Base-by-base conservation (phyloP, 1,284 basidiomycete genomes). In the Ceratobasidium sp. region DNA sequence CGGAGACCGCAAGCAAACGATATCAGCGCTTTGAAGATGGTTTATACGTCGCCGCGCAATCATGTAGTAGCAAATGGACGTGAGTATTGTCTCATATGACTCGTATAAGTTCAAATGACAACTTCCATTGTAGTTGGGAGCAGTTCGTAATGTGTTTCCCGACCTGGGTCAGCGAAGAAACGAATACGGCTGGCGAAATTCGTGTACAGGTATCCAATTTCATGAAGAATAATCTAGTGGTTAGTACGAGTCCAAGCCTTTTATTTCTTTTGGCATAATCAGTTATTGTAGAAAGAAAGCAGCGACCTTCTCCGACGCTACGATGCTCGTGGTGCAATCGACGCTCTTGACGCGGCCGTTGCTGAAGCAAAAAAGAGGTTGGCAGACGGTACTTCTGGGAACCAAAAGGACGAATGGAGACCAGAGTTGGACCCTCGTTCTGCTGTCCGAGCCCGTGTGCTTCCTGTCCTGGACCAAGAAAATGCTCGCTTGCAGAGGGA, bases 361-460 rank as follows among this genome's bases (percentile, higher is more conserved):
- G 62, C 53, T 30, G 73, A 74, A 28, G 73, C 63, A 42, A 74
- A 70, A 38, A 62, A 66, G 28, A 59, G 73, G 23, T 40, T 38
- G 28, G 58, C 63, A 23, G 44, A 66, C 11, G 72, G 71, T 11
- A 51, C 36, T 14, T 4, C 62, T 33, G 63, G 49, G 12, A 51
- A 60, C 28, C 64, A 67, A 25, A 72, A 72, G 58, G 73, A 74
- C 38, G 71, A 72, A 36, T 74, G 73, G 73, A 72, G 33, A 28
- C 46, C 64, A 23, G 66, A 66, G 25, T 40, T 74, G n/a, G 71
- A 74, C 48, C 73, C 73, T 28, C 72, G 72, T 11, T 53, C 71
- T n/a, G 73, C 73, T 6, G 59, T 74, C 11, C 53, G 73, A 48
- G 73, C 71, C 18, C 62, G 73, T 12, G 59, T 73, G 6, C 23